Percentiles rank a stretch among this genome's conserved stretches.
Evolutionary conservation across 805 yeast species (phyloP).

Genomic region (Lipomyces starkeyi): DNA sequence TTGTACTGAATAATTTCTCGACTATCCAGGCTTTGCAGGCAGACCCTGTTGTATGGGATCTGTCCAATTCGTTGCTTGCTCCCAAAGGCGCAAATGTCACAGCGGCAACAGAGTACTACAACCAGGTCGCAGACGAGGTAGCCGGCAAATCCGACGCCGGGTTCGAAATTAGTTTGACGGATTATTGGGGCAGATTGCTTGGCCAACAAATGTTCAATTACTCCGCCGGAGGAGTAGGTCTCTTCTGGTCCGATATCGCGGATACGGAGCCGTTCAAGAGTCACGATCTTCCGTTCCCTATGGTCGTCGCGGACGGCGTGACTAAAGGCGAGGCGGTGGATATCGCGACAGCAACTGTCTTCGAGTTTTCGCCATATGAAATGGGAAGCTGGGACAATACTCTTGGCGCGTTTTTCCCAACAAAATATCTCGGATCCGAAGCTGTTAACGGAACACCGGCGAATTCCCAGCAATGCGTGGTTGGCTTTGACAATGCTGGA

Average conservation of each 20-base stretch:
- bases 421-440: constrained; percentile 74
- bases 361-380: constrained; percentile 62
- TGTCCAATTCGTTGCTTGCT: constrained; percentile 40
- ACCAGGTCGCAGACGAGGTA: constrained; percentile 51
- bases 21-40: constrained; percentile 43
- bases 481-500: constrained; percentile 78
- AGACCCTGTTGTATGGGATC: constrained; percentile 43
- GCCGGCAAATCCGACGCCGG: constrained; percentile 65
- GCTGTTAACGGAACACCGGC: constrained; percentile 63
- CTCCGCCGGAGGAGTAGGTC: constrained; percentile 66
- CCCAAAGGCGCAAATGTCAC: constrained; percentile 46
- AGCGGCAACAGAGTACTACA: constrained; percentile 59
- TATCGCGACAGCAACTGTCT: constrained; percentile 67
- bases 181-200: constrained; percentile 79
- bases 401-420: constrained; percentile 66
- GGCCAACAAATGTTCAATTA: constrained; percentile 73
- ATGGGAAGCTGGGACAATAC: constrained; percentile 90
- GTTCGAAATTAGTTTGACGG: constrained; percentile 69
- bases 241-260: constrained; percentile 62
- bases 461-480: constrained; percentile 55
- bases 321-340: constrained; percentile 55
- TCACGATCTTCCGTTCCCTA: constrained; percentile 74
- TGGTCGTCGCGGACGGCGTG: constrained; percentile 58
- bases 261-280: constrained; percentile 64
- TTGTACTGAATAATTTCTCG: constrained; percentile 51